A percentile compares a stretch with the other conserved stretches of the same genome.
Evolutionary conservation across 2,329 filamentous ascomycete species (phyloP).

Genomic region (Neospermospora avenae): DNA sequence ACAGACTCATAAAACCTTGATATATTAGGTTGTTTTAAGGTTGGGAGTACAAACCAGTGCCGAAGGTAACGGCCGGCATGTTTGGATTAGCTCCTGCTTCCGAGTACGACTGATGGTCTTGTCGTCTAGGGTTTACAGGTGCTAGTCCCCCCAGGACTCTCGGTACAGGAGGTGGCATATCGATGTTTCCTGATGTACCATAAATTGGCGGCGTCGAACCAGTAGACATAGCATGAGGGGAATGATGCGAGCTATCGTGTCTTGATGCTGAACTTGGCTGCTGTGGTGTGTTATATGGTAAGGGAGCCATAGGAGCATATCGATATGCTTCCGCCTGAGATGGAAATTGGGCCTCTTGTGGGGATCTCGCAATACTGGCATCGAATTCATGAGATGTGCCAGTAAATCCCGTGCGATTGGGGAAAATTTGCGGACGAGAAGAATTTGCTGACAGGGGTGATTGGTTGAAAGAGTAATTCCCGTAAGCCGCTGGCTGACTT

Average conservation of each 20-base stretch:
- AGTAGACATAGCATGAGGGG: neutral
- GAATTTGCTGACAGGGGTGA: neutral
- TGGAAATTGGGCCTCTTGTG: neutral
- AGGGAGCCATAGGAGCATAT: neutral
- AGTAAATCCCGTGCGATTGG: neutral
- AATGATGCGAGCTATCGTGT: neutral
- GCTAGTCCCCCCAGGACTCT: neutral
- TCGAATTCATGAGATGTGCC: neutral
- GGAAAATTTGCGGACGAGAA: neutral
- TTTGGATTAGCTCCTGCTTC: neutral
- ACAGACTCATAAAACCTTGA: neutral
- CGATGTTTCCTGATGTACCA: neutral
- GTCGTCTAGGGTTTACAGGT: neutral
- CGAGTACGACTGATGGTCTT: neutral
- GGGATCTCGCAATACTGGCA: neutral
- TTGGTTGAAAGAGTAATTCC: neutral
- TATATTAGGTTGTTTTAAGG: neutral
- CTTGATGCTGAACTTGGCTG: neutral
- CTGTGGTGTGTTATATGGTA: neutral
- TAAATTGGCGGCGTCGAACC: neutral
- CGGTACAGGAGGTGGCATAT: neutral
- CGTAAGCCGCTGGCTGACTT: neutral
- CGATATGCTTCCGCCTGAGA: neutral
- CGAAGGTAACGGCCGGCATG: constrained; percentile 1
- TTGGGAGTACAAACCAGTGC: neutral